Percentiles rank a stretch among this genome's conserved stretches.
Evolutionary conservation across 495 filamentous ascomycete species (phyloP).

Genomic region (Penicillium pulvis): DNA sequence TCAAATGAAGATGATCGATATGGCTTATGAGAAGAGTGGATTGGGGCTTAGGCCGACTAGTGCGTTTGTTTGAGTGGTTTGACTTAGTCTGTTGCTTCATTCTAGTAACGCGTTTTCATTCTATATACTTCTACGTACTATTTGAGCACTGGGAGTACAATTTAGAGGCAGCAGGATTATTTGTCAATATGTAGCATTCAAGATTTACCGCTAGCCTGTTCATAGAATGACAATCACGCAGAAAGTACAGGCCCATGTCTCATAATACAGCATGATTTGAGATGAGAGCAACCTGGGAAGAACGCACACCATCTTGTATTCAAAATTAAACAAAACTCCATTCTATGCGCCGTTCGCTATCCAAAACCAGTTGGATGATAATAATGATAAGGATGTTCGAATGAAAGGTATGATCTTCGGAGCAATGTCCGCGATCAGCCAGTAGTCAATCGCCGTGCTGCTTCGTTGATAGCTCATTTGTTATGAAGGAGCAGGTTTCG

Average conservation of each 20-base stretch:
- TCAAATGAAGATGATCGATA: conserved; percentile 55
- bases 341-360: conserved; percentile 37
- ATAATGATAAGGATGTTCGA: conserved; percentile 9
- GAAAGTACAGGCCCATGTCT: too few species aligned
- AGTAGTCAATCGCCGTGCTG: background rate
- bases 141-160: too few species aligned
- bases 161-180: too few species aligned
- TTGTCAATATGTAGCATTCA: too few species aligned
- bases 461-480: conserved; percentile 55
- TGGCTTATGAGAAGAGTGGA: conserved; percentile 47
- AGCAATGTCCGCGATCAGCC: background rate
- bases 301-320: background rate
- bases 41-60: conserved; percentile 39
- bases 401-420: background rate
- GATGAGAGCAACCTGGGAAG: background rate
- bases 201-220: too few species aligned
- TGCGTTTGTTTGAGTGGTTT: background rate
- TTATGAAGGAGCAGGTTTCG: conserved; percentile 81
- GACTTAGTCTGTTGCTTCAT: too few species aligned
- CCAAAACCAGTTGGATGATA: conserved; percentile 24
- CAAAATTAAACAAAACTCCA: conserved; percentile 23
- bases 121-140: too few species aligned
- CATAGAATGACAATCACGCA: too few species aligned
- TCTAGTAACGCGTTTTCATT: too few species aligned
- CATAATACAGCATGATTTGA: background rate